A percentile compares a stretch with the other conserved stretches of the same genome.
These are phyloP conservation scores for Fulvia fulva DNA, from an alignment of 2,329 filamentous ascomycete species.

Conservation along the genomic window DNA sequence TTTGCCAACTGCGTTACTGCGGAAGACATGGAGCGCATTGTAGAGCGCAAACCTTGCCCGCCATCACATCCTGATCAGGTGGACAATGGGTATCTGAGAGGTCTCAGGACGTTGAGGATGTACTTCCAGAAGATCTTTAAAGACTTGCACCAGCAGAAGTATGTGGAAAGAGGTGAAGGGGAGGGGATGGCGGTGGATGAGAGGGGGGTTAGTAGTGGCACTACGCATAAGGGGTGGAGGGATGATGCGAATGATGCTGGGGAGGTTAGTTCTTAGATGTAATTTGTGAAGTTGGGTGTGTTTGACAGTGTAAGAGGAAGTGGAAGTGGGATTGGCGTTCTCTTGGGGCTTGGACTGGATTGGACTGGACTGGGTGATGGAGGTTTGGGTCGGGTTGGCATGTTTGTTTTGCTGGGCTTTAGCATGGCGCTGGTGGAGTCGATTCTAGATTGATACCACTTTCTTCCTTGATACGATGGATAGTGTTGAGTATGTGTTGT, in stretches of 20 bases:
- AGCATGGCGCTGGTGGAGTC: neutral
- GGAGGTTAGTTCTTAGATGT: conserved; percentile 13
- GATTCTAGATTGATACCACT: neutral
- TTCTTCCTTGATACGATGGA: neutral
- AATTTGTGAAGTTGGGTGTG: neutral
- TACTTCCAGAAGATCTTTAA: conserved; percentile 87
- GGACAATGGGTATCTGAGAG: conserved; percentile 84
- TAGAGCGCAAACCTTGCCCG: conserved; percentile 57
- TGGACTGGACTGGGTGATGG: neutral
- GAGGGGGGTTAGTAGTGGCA: conserved; percentile 23
- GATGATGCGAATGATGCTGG: conserved; percentile 19
- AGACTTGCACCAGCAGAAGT: conserved; percentile 53
- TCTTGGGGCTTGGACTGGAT: neutral
- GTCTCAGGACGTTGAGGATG: conserved; percentile 69
- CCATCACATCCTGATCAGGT: conserved; percentile 75
- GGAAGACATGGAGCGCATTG: conserved; percentile 59
- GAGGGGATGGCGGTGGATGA: conserved; percentile 35
- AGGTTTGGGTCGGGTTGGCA: neutral
- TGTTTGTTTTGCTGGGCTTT: neutral
- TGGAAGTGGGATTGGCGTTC: neutral
- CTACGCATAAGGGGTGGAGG: conserved; percentile 24
- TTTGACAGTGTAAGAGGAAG: conserved; percentile 1
- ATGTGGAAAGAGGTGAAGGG: conserved; percentile 32
- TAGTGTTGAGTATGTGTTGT: neutral
- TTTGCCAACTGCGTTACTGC: conserved; percentile 97